Percentiles rank a stretch among this genome's conserved stretches.
Conservation (phyloP, 345 rosid genomes). For the Pelargonium nanum region DNA sequence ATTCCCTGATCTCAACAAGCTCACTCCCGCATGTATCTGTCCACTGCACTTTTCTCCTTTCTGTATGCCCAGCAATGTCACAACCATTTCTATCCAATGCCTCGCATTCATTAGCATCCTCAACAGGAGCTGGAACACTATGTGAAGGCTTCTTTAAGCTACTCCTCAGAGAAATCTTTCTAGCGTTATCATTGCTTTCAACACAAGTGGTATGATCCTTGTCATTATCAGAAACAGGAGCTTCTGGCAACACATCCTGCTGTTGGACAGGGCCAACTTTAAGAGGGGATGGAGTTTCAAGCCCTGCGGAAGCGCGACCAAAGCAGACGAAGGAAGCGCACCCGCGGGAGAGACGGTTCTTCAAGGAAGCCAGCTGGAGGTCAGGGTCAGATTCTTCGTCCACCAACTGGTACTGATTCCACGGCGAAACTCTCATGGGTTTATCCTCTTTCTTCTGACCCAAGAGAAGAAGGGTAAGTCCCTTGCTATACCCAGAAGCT, state of each 20-base stretch:
- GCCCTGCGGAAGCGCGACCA: constrained; percentile 80
- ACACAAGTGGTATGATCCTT: constrained; percentile 24
- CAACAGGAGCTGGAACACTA: constrained; percentile 27
- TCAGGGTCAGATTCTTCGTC: constrained; percentile 61
- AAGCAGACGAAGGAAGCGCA: constrained; percentile 84
- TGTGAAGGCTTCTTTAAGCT: constrained; percentile 61
- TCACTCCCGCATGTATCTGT: constrained; percentile 83
- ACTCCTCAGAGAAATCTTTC: constrained; percentile 50
- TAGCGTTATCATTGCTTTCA: constrained; percentile 31
- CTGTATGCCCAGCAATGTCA: constrained; percentile 32
- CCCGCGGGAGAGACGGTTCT: constrained; percentile 71
- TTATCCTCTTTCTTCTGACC: constrained; percentile 71
- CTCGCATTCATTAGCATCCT: constrained; percentile 27
- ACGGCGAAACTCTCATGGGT: constrained; percentile 93
- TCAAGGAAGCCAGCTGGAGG: constrained; percentile 91
- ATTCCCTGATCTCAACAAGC: constrained; percentile 80
- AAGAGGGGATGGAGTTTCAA: constrained; percentile 58
- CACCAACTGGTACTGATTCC: constrained; percentile 95
- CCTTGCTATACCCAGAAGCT: constrained; percentile 88
- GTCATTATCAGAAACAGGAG: constrained; percentile 35
- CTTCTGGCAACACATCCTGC: constrained; percentile 41
- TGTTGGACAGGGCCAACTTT: constrained; percentile 68
- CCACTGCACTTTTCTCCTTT: constrained; percentile 86
- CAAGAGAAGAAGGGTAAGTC: constrained; percentile 78
- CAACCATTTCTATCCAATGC: constrained; percentile 32